Evolutionary conservation across 495 filamentous ascomycete genomes (phyloP).

Genomic region (Aspergillus ostianus): DNA sequence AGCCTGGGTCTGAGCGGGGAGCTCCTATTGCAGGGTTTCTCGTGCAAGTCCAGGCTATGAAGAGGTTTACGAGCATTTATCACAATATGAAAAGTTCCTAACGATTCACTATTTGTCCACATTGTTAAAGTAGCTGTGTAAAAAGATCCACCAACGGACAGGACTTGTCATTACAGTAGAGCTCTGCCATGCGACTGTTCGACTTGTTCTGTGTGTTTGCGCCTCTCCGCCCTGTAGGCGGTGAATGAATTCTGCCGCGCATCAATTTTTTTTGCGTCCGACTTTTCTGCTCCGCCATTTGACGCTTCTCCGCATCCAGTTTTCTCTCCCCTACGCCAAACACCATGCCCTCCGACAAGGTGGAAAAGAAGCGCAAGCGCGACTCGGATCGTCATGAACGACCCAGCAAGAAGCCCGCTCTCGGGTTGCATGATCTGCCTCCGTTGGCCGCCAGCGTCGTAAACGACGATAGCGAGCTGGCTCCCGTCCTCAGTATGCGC

Average conservation of each 20-base stretch:
- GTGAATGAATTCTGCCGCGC: slow-evolving; percentile 10
- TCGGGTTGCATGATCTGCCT: slow-evolving; percentile 44
- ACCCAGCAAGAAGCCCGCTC: slow-evolving; percentile 63
- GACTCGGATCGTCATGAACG: slow-evolving; percentile 49
- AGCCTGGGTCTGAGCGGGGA: slow-evolving; percentile 14
- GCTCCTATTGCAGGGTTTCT: slow-evolving; percentile 8
- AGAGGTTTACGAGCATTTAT: slow-evolving; percentile 42
- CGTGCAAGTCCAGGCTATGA: slow-evolving; percentile 32
- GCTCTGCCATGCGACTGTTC: neutral
- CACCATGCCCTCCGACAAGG: slow-evolving; percentile 51
- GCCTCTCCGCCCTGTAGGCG: slow-evolving; percentile 19
- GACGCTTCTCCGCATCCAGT: neutral
- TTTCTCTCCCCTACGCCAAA: neutral
- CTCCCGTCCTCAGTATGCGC: slow-evolving; percentile 64
- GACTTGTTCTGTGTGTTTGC: neutral
- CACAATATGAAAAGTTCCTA: slow-evolving; percentile 27
- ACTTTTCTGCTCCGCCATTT: neutral
- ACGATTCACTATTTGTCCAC: neutral
- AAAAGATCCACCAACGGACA: too few species aligned
- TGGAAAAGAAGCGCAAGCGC: slow-evolving; percentile 75
- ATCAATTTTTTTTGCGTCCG: slow-evolving; percentile 19
- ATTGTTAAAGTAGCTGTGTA: too few species aligned
- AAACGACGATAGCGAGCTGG: slow-evolving; percentile 54
- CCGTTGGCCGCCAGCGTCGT: slow-evolving; percentile 57
- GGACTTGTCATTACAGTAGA: too few species aligned